Evolutionary conservation across 192 early-diverging fungal genomes (phyloP), one percentile per base, ranked within the genome.

Genomic region (Coemansia sp.): DNA sequence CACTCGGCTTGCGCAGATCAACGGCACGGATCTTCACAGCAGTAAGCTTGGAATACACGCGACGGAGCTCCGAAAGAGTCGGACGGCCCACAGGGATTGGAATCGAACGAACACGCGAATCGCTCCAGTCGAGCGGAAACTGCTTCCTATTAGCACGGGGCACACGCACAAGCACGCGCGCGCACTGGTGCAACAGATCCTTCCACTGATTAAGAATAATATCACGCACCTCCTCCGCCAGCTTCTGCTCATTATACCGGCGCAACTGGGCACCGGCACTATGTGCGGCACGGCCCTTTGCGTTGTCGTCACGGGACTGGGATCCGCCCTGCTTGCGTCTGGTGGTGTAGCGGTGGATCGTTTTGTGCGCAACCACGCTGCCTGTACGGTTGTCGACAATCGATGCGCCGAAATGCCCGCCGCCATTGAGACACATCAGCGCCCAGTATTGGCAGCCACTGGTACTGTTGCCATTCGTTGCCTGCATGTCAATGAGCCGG

Each of bases 281-380:
- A 4, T 75, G 74, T 89, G 68, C 93, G 87, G 23, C 94, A 87
- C 23, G 86, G 74, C 95, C 95, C 71, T 93, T 94, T 6, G 90
- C 77, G 44, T 78, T 86, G 82, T 96, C 95, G 59, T 93, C 88
- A 19, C 78, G 84, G 39, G 89, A 87, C 79, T 99, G 97, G 21
- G 93, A 86, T 0, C 96, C 96, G 69, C 97, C 97, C 75, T 99
- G 97, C 69, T 98, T 97, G 62, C 91, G 83, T 41, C 97, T 89
- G 6, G 95, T 96, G 6, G 97, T 99, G 79, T 99, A 99, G 43
- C 97, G 86, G 72, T 96, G 95, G 64, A 97, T 90, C 23, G 95
- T 93, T 79, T 98, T 99, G 84, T 98, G 94, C 0, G 82, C 88
- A 5, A 93, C 47, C 26, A 90, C 70, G 49, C 83, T 72, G 47